Percentiles rank a stretch among this genome's conserved stretches.
Evolutionary conservation across 2,329 filamentous ascomycete genomes (phyloP).

Genomic region (Arthrobotrys conoides): DNA sequence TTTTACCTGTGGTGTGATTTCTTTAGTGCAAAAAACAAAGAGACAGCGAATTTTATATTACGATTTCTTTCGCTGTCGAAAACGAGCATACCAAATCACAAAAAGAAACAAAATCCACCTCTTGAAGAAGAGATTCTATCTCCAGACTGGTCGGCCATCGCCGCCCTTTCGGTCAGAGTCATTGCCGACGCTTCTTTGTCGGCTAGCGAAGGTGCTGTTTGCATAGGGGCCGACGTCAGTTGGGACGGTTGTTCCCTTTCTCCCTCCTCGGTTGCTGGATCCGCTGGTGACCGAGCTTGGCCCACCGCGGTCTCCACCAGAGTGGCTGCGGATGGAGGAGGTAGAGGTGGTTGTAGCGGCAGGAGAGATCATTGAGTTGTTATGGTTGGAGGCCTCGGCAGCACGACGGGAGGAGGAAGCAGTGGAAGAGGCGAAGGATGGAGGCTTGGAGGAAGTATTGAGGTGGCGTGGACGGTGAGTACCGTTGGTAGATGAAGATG

Average conservation of each 20-base stretch:
- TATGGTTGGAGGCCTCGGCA: slow-evolving; percentile 25
- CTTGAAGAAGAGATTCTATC: slow-evolving; percentile 36
- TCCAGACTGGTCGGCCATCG: slow-evolving; percentile 35
- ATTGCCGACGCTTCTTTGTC: slow-evolving; percentile 40
- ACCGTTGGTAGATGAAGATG: slow-evolving; percentile 9
- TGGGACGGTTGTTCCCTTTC: slow-evolving; percentile 41
- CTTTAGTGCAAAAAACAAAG: background rate
- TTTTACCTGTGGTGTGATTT: slow-evolving; percentile 13
- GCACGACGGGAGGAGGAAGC: slow-evolving; percentile 52
- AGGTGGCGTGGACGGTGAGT: slow-evolving; percentile 55
- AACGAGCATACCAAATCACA: slow-evolving; percentile 15
- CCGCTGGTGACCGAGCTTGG: slow-evolving; percentile 40
- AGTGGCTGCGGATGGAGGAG: slow-evolving; percentile 53
- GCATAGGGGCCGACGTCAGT: slow-evolving; percentile 40
- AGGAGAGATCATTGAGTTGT: slow-evolving; percentile 51
- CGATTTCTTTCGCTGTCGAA: background rate
- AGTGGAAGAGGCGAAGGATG: slow-evolving; percentile 53
- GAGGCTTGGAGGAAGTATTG: slow-evolving; percentile 36
- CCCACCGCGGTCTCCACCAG: slow-evolving; percentile 38
- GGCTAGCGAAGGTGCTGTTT: slow-evolving; percentile 53
- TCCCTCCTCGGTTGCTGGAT: slow-evolving; percentile 37
- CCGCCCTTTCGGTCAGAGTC: slow-evolving; percentile 23
- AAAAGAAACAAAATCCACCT: slow-evolving; percentile 8
- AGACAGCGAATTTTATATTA: slow-evolving; percentile 11
- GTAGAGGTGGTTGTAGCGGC: slow-evolving; percentile 54